phyloP scores from a whole-genome alignment of 441 rosid genomes.

The Pelargonium myrrhifolium region DNA sequence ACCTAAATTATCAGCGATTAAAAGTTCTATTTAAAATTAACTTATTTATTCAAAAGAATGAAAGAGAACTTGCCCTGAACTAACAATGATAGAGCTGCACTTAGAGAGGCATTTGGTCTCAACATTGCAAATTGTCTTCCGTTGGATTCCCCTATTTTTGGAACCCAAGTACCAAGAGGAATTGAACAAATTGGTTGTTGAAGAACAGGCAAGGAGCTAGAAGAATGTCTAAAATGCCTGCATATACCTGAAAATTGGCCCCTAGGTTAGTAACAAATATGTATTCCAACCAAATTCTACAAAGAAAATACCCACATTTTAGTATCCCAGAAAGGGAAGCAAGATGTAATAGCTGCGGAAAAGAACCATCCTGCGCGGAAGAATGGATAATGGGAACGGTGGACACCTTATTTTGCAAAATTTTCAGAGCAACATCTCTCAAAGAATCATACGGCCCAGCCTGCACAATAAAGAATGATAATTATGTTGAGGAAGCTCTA shows the following conservation, averaged over 20 bases:
- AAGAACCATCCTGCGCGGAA: constrained; percentile 43
- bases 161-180: constrained; percentile 55
- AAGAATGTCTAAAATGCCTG: constrained; percentile 52
- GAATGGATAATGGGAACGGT: constrained; percentile 49
- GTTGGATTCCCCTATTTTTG: constrained; percentile 49
- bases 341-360: constrained; percentile 56
- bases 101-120: constrained; percentile 51
- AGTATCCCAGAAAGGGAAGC: constrained; percentile 60
- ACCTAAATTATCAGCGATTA: too few species aligned
- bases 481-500: neutral
- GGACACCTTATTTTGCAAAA: constrained; percentile 46
- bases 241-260: constrained; percentile 42
- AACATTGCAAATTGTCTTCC: constrained; percentile 48
- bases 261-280: constrained; percentile 22
- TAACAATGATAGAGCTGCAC: constrained; percentile 46
- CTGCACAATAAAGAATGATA: constrained; percentile 22
- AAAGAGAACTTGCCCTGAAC: constrained; percentile 41
- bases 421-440: constrained; percentile 46
- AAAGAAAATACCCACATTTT: constrained; percentile 39
- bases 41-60: neutral
- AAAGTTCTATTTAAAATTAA: neutral
- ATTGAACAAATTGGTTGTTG: constrained; percentile 43
- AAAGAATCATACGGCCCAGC: constrained; percentile 52
- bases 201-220: constrained; percentile 47
- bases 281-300: constrained; percentile 3